phyloP scores from a whole-genome alignment of 106 monocot genomes.

The Dactylorhiza incarnata region DNA sequence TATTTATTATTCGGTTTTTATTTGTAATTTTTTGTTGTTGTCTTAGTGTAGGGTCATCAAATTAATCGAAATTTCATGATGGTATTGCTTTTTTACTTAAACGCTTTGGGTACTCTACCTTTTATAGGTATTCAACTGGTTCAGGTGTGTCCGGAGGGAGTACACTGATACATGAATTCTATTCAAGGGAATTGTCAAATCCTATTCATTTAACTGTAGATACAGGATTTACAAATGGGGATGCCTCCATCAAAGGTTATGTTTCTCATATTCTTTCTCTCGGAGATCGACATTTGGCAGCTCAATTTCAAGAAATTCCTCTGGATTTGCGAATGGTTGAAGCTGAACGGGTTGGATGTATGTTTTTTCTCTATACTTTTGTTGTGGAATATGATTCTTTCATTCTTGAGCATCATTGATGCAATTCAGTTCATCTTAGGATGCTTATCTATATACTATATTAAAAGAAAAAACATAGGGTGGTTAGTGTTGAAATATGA shows the following conservation, averaged over 20 bases:
- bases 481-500: too few species aligned
- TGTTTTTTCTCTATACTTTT: conserved; percentile 5
- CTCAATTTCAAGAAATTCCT: conserved; percentile 90
- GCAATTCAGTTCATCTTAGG: neutral
- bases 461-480: too few species aligned
- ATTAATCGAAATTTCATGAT: neutral
- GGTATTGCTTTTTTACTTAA: neutral
- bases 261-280: conserved; percentile 67
- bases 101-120: neutral
- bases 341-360: conserved; percentile 90
- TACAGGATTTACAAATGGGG: conserved; percentile 76
- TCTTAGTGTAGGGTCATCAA: neutral
- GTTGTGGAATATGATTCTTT: neutral
- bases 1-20: neutral
- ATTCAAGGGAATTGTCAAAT: conserved; percentile 68
- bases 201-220: conserved; percentile 92
- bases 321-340: conserved; percentile 78
- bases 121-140: conserved; percentile 90
- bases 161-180: conserved; percentile 89
- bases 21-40: neutral
- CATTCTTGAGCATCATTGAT: neutral
- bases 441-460: too few species aligned
- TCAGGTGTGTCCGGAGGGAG: conserved; percentile 85
- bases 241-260: conserved; percentile 86
- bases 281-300: conserved; percentile 80